Evolutionary conservation across 768 basidiomycete genomes (phyloP).

Genomic region (Dioszegia aurantiaca): DNA sequence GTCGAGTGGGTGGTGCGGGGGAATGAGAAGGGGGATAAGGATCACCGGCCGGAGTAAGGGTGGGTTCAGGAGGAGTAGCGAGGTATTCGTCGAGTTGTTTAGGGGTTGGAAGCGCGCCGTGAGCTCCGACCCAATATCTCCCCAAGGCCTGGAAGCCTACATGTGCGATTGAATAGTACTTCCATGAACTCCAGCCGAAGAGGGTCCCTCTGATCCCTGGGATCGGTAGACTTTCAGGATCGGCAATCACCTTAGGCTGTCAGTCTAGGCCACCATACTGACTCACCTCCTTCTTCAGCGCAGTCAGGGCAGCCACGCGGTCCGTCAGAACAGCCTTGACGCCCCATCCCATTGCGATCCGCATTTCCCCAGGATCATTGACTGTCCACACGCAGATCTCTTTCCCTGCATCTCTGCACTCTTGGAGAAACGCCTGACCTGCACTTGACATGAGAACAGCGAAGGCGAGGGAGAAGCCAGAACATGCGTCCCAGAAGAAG

Average conservation of each 20-base stretch:
- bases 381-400: slow-evolving; percentile 52
- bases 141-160: slow-evolving; percentile 30
- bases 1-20: background rate
- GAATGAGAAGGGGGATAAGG: background rate
- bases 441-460: slow-evolving; percentile 40
- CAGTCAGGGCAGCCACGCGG: slow-evolving; percentile 38
- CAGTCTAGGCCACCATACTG: background rate
- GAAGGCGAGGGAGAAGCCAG: slow-evolving; percentile 51
- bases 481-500: slow-evolving; percentile 50
- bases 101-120: slow-evolving; percentile 23
- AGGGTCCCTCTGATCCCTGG: slow-evolving; percentile 25
- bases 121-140: slow-evolving; percentile 29
- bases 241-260: slow-evolving; percentile 33
- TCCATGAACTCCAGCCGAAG: slow-evolving; percentile 50
- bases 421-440: slow-evolving; percentile 49
- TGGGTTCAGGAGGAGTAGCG: background rate
- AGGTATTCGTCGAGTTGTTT: slow-evolving; percentile 12
- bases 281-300: slow-evolving; percentile 44
- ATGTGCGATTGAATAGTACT: slow-evolving; percentile 46
- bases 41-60: background rate
- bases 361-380: slow-evolving; percentile 51
- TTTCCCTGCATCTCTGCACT: slow-evolving; percentile 49
- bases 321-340: slow-evolving; percentile 52
- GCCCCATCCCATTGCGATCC: slow-evolving; percentile 46
- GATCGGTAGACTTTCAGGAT: slow-evolving; percentile 29